A percentile compares a stretch with the other conserved stretches of the same genome.
phyloP scores from a whole-genome alignment of 2,329 filamentous ascomycete genomes.

The Scedosporium apiospermum region DNA sequence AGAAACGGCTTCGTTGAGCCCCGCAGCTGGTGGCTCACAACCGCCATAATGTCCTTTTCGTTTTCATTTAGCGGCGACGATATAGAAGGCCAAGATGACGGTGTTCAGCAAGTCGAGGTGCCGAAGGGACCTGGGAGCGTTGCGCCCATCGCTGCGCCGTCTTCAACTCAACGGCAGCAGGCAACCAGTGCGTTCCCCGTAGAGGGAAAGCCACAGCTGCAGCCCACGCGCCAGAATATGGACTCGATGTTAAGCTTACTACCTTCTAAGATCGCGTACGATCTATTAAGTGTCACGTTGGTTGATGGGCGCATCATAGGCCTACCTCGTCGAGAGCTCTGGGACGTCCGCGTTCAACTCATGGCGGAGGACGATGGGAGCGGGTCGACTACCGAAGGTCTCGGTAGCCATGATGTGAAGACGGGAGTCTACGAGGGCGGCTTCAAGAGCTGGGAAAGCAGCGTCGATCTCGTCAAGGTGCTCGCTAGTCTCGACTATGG shows the following conservation, averaged over 20 bases:
- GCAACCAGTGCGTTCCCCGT: slow-evolving; percentile 47
- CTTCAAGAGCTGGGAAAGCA: slow-evolving; percentile 87
- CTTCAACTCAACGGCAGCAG: slow-evolving; percentile 16
- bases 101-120: slow-evolving; percentile 10
- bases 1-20: background rate
- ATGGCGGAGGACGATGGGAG: slow-evolving; percentile 59
- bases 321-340: slow-evolving; percentile 67
- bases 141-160: slow-evolving; percentile 12
- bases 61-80: slow-evolving; percentile 57
- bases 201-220: slow-evolving; percentile 49
- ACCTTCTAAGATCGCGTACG: slow-evolving; percentile 67
- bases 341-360: slow-evolving; percentile 72
- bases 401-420: slow-evolving; percentile 65
- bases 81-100: slow-evolving; percentile 42
- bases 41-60: slow-evolving; percentile 37
- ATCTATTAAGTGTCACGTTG: slow-evolving; percentile 48
- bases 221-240: slow-evolving; percentile 41
- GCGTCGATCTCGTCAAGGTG: slow-evolving; percentile 68
- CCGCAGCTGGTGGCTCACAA: too few relatives aligned
- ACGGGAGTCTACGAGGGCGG: slow-evolving; percentile 79
- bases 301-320: slow-evolving; percentile 43
- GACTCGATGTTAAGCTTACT: slow-evolving; percentile 44
- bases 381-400: slow-evolving; percentile 31
- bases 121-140: slow-evolving; percentile 13
- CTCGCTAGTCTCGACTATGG: slow-evolving; percentile 33